Evolutionary conservation across 139 green algal species (phyloP).

Genomic region (Haematococcus lacustris): DNA sequence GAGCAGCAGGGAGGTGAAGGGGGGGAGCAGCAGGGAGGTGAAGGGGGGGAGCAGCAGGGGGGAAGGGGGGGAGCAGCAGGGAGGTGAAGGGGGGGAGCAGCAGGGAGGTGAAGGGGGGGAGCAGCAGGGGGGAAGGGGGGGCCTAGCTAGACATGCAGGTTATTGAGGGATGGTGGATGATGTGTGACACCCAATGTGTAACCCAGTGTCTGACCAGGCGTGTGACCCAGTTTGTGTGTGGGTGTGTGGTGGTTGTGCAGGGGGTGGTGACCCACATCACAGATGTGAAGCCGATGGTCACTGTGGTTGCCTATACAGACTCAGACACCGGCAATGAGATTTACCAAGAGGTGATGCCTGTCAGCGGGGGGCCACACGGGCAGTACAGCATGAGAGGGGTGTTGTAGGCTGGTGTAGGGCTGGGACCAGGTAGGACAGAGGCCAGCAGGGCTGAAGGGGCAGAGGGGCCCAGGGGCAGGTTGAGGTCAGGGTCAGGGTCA

Average conservation of each 20-base stretch:
- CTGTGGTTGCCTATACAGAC: conserved; percentile 93
- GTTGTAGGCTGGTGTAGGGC: background rate
- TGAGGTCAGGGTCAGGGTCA: background rate
- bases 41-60: no score
- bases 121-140: no score
- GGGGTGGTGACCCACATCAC: conserved; percentile 87
- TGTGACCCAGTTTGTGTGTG: background rate
- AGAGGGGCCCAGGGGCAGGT: background rate
- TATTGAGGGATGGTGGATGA: background rate
- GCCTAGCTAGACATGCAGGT: background rate
- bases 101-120: no score
- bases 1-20: no score
- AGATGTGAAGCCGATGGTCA: conserved; percentile 88
- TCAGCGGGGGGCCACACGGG: no score
- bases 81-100: no score
- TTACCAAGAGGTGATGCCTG: conserved; percentile 14
- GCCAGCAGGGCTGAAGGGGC: background rate
- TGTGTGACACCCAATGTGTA: background rate
- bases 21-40: no score
- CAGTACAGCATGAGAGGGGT: background rate
- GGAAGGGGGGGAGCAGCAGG: no score
- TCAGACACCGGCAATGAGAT: conserved; percentile 79
- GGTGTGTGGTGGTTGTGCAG: conserved; percentile 21
- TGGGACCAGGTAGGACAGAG: background rate
- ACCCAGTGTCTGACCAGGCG: background rate